These are phyloP conservation scores for Jaminaea rosea DNA, from an alignment of 1,284 basidiomycete genomes.

Conservation along the genomic window DNA sequence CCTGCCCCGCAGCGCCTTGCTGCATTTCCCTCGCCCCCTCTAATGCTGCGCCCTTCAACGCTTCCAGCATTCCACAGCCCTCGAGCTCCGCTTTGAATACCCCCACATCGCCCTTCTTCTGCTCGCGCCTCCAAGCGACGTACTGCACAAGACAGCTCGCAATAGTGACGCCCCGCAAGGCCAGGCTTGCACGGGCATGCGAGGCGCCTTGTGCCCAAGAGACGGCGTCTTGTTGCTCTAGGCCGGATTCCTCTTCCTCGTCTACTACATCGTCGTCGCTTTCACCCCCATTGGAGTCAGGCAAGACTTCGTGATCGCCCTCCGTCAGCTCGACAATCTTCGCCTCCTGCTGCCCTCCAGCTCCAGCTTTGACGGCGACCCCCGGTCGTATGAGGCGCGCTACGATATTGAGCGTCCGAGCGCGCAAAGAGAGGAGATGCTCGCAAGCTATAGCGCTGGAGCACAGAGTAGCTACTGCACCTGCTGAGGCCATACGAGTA, in stretches of 20 bases:
- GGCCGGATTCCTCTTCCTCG: conserved; percentile 1
- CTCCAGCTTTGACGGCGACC: neutral
- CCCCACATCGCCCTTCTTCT: neutral
- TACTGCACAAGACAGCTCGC: neutral
- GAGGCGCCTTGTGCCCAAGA: neutral
- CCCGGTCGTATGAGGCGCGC: neutral
- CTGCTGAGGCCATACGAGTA: neutral
- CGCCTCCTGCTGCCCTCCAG: neutral
- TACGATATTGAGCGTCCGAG: neutral
- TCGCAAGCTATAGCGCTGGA: neutral
- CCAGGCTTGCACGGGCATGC: conserved; percentile 1
- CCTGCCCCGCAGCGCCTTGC: neutral
- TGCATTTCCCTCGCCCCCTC: neutral
- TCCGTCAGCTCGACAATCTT: neutral
- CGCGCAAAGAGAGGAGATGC: neutral
- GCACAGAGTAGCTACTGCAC: neutral
- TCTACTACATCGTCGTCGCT: neutral
- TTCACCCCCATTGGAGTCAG: neutral
- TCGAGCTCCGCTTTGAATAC: neutral
- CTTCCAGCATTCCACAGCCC: neutral
- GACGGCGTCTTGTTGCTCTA: neutral
- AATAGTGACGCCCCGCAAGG: conserved; percentile 5
- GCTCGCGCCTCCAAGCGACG: conserved; percentile 1
- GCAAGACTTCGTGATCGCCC: neutral
- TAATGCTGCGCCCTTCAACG: neutral